Base-by-base conservation (phyloP, 495 filamentous ascomycete species). In the Penicillium pancosmium region DNA sequence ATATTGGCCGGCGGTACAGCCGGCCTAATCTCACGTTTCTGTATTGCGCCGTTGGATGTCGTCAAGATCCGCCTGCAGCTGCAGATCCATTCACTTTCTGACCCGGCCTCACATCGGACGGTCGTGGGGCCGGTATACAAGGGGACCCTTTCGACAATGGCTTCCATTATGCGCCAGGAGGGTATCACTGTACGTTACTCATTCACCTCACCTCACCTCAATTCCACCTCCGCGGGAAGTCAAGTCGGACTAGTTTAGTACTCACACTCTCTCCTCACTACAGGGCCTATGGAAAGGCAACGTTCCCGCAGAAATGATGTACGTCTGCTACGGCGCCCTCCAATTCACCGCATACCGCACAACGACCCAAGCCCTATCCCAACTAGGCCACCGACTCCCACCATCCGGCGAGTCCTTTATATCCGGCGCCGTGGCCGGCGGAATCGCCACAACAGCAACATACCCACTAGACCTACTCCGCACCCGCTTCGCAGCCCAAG, bases 231-330 rank as follows among this genome's bases (percentile, higher is more conserved):
- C 27, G 1, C 27, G 27, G 27, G 27, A 9, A 31, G 4, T 31
- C 8, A 31, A 9, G 27, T 31, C 23, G 23, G 15, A 2, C 36
- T 38, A 16, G 21, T 25, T 33, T 19, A 21, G 35, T 38, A 38
- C 36, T 38, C 11, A 38, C 36, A 12, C 10, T 13, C 36, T 38
- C 11, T 38, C 36, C 6, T 38, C 36, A 12, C 23, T n/a, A 53
- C 38, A 85, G 82, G 93, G 85, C 51, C 83, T 98, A 50, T 98
- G 94, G 94, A 98, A 98, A 80, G 94, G 94, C 73, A 98, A 98
- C 71, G 84, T 98, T 59, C 91, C 94, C 54, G 94, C 94, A 25
- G 94, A 97, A 77, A 73, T 94, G 33, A 85, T 98, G 70, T 98
- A 98, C 79, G 80, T 98, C 48, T 84, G 84, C 67, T 98, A 97